A percentile compares a stretch with the other conserved stretches of the same genome.
Conservation (phyloP, 495 filamentous ascomycete species). For the Aspergillus coremiiformis region DNA sequence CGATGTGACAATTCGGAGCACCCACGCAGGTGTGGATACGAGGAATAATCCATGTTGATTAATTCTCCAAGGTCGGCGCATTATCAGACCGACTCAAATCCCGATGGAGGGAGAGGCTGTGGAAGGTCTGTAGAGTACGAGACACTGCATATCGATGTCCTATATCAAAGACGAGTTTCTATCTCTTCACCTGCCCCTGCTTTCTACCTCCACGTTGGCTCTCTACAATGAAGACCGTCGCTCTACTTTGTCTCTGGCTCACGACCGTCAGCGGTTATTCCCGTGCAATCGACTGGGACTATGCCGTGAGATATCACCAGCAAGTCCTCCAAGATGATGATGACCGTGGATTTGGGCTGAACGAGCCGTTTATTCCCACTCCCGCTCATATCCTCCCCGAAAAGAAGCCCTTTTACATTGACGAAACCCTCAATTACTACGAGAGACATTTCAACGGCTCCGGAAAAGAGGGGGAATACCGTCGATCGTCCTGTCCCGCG, state of each 20-base stretch:
- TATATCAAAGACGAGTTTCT: too few species aligned
- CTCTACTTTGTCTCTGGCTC: background rate
- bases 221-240: background rate
- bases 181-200: too few species aligned
- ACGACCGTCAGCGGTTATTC: background rate
- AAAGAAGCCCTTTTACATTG: background rate
- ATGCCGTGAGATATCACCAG: background rate
- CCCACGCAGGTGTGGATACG: too few species aligned
- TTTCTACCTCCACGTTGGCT: too few species aligned
- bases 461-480: background rate
- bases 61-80: too few species aligned
- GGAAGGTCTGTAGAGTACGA: too few species aligned
- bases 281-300: background rate
- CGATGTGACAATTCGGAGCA: too few species aligned
- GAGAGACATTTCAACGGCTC: background rate
- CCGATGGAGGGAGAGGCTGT: too few species aligned
- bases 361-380: slow-evolving; percentile 2
- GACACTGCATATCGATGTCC: too few species aligned
- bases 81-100: too few species aligned
- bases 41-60: too few species aligned
- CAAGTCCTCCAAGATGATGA: background rate
- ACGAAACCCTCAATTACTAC: background rate
- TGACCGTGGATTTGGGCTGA: background rate
- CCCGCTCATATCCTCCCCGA: background rate
- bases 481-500: slow-evolving; percentile 1